Conservation (phyloP, 2,329 filamentous ascomycete species). For the Samsoniella hepiali region DNA sequence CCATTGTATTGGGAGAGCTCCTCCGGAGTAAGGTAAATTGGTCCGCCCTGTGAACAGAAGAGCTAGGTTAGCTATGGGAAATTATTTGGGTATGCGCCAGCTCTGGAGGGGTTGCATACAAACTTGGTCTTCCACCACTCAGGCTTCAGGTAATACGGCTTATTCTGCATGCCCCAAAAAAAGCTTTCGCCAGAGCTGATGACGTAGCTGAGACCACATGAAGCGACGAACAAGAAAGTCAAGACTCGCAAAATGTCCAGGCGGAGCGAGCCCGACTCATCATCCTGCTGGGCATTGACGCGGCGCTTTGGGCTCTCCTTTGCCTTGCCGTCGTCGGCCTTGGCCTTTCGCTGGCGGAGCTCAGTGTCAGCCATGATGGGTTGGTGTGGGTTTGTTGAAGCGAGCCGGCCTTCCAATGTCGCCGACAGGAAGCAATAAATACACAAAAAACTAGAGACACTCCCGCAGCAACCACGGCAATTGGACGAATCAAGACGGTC, state of each 20-base stretch:
- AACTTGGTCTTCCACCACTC: conserved; percentile 58
- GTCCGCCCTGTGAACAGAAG: conserved; percentile 43
- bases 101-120: conserved; percentile 42
- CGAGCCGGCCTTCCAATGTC: not conserved
- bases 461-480: not conserved
- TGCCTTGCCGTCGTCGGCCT: conserved; percentile 23
- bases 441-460: not conserved
- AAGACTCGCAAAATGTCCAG: conserved; percentile 69
- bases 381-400: conserved; percentile 1
- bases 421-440: not conserved
- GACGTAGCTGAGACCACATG: conserved; percentile 70
- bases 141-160: conserved; percentile 58
- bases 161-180: conserved; percentile 62
- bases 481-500: not conserved
- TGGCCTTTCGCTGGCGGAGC: conserved; percentile 45
- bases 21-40: conserved; percentile 68
- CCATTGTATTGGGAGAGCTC: conserved; percentile 78
- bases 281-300: conserved; percentile 40
- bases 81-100: not conserved
- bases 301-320: conserved; percentile 1
- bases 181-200: conserved; percentile 67
- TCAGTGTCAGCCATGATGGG: conserved; percentile 37
- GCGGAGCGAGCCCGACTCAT: conserved; percentile 55
- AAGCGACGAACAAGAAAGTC: conserved; percentile 63
- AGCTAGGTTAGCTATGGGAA: conserved; percentile 10